These are phyloP conservation scores for Micromonas pusilla DNA, from an alignment of 139 green algal genomes.

Conservation along the genomic window DNA sequence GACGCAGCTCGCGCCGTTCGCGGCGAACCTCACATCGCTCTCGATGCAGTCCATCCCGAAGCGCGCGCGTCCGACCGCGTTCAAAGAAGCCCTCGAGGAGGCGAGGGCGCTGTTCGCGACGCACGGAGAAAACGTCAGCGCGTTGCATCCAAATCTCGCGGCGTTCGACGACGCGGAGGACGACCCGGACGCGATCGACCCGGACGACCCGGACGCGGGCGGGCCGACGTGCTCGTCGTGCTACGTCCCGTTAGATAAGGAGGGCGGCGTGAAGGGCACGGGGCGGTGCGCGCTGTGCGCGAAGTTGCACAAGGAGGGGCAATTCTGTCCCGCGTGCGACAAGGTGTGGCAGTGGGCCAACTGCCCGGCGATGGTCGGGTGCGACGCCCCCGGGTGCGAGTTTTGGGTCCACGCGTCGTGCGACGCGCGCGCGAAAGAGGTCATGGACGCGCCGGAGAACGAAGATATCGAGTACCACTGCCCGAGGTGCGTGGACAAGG, in stretches of 20 bases:
- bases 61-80: constrained; percentile 13
- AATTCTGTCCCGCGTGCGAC: constrained; percentile 11
- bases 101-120: neutral
- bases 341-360: constrained; percentile 15
- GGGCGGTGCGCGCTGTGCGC: constrained; percentile 16
- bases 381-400: constrained; percentile 3
- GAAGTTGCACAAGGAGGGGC: constrained; percentile 5
- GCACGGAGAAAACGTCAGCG: neutral
- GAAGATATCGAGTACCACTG: constrained; percentile 11
- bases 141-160: neutral
- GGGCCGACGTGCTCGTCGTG: constrained; percentile 8
- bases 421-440: neutral
- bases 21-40: neutral
- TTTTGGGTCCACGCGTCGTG: constrained; percentile 17
- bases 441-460: constrained; percentile 4
- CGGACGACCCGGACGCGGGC: neutral
- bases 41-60: constrained; percentile 1
- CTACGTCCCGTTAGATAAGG: neutral
- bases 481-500: neutral
- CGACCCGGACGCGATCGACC: neutral
- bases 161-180: neutral
- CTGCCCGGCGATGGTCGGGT: constrained; percentile 11
- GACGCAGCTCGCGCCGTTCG: constrained; percentile 2
- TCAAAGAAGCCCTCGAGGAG: neutral
- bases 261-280: neutral